phyloP scores from a whole-genome alignment of 805 yeast species.

The Cyberlindnera mississippiensis region DNA sequence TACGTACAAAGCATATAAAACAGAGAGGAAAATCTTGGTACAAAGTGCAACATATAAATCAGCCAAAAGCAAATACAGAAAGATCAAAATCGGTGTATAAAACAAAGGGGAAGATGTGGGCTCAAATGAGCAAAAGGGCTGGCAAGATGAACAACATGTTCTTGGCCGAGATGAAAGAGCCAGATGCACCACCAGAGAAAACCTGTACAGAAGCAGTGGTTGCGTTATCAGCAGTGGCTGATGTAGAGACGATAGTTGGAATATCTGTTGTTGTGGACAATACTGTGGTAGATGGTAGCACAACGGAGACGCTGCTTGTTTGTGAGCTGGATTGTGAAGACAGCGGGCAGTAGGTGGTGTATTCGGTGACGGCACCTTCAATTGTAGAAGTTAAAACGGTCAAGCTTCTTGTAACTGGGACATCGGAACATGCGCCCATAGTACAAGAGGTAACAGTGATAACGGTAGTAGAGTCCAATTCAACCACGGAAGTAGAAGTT shows the following conservation, averaged over 20 bases:
- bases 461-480: slow-evolving; percentile 14
- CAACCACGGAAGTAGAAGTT: background rate
- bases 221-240: background rate
- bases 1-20: no score
- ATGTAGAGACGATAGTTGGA: background rate
- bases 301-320: background rate
- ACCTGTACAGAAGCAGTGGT: slow-evolving; percentile 1
- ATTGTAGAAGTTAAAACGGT: slow-evolving; percentile 6
- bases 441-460: slow-evolving; percentile 11
- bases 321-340: no score
- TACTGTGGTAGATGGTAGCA: slow-evolving; percentile 3
- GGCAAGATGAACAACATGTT: slow-evolving; percentile 5
- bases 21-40: no score
- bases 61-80: no score
- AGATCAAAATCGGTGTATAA: no score
- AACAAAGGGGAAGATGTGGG: background rate
- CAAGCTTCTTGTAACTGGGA: slow-evolving; percentile 4
- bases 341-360: slow-evolving; percentile 13
- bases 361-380: slow-evolving; percentile 7
- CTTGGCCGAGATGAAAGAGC: background rate
- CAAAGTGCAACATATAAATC: no score
- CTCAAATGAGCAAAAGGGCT: slow-evolving; percentile 8
- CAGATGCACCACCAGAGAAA: slow-evolving; percentile 5
- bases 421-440: slow-evolving; percentile 4
- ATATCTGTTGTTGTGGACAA: background rate